Evolutionary conservation across 2,329 filamentous ascomycete species (phyloP), one percentile per base, ranked within the genome.

Genomic region (Colletotrichum echinochloae): DNA sequence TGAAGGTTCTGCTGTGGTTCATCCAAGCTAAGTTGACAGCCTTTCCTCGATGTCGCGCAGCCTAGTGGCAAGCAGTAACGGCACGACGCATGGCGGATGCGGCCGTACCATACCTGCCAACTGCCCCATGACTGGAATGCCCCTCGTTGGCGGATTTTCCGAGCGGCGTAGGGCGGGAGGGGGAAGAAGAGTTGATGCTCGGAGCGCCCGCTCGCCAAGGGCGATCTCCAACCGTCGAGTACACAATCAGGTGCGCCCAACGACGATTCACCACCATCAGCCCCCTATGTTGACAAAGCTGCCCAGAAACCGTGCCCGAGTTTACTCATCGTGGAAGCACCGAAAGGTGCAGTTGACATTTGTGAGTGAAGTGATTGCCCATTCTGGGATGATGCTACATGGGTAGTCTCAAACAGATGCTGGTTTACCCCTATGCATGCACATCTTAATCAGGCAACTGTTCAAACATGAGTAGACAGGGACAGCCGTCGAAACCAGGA

Each of bases 331-430:
- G 57, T 44, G 39, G 37, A 46, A 28, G 51, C n/a, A n/a, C 41
- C 67, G 67, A 70, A 18, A 52, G 52, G n/a, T n/a, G 44, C 56
- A 44, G 56, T 55, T 26, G n/a, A 57, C 48, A 48, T 26, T 41
- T 12, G 63, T 30, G 41, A 65, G 57, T 59, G 64, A 67, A 33
- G 11, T 62, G 55, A n/a, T 52, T 62, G 46, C 52, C 44, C 18
- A 26, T 59, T 48, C 67, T 56, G 52, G 68, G 68, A 68, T 70
- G 64, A 71, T 68, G 68, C 68, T 67, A 60, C 64, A 71, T 63
- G 52, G 57, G 52, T 16, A 35, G 68, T 71, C 64, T 71, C 68
- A 68, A 48, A 46, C 57, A 70, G 35, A 67, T 28, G 20, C 37
- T 20, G n/a, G 52, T 37, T 23, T 54, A 28, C 64, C 67, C 67